Evolutionary conservation across 139 green algal species (phyloP).

Genomic region (Picochlorum sp.): DNA sequence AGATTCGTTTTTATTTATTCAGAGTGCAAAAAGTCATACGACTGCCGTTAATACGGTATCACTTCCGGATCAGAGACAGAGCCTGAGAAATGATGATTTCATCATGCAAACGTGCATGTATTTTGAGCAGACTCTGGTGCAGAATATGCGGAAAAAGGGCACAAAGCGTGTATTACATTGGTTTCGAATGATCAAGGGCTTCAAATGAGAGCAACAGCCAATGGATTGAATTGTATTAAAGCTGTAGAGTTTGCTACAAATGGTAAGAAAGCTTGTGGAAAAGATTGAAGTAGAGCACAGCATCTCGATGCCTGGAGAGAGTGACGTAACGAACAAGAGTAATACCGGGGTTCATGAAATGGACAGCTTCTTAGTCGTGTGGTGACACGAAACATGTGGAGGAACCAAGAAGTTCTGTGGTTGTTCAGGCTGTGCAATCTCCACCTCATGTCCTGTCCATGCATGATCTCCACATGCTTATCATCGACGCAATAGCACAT

Average conservation of each 20-base stretch:
- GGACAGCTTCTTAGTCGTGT: no score
- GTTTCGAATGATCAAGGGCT: constrained; percentile 27
- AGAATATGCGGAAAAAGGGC: not conserved
- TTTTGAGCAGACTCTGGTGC: not conserved
- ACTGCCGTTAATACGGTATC: not conserved
- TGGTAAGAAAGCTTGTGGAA: constrained; percentile 3
- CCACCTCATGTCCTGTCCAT: not conserved
- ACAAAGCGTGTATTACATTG: constrained; percentile 9
- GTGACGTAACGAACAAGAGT: no score
- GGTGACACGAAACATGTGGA: not conserved
- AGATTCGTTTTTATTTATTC: constrained; percentile 16
- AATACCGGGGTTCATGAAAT: no score
- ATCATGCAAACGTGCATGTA: constrained; percentile 25
- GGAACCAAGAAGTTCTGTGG: not conserved
- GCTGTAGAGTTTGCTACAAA: constrained; percentile 8
- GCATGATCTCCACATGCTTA: constrained; percentile 1
- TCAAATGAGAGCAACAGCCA: constrained; percentile 4
- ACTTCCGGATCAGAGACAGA: not conserved
- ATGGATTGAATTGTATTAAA: constrained; percentile 4
- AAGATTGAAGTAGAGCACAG: not conserved
- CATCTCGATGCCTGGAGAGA: no score
- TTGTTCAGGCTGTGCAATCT: not conserved
- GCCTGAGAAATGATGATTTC: constrained; percentile 27
- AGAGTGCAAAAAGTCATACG: constrained; percentile 18
- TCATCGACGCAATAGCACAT: constrained; percentile 3